phyloP scores from a whole-genome alignment of 2,329 filamentous ascomycete genomes.

The Aspergillus caelatus region DNA sequence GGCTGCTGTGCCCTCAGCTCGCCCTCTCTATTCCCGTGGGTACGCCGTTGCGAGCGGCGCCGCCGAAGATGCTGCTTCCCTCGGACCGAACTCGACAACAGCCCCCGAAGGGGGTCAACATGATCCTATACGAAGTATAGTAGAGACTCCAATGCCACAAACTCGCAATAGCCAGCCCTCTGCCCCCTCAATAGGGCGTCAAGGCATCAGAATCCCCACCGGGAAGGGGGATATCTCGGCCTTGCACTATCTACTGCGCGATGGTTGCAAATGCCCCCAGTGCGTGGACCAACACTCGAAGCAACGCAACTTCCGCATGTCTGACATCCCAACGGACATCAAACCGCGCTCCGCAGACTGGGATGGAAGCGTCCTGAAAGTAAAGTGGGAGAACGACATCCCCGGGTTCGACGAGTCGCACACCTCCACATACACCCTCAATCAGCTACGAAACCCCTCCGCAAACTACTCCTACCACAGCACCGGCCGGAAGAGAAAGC shows the following conservation, averaged over 20 bases:
- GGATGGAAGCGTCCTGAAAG: constrained; percentile 49
- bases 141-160: neutral
- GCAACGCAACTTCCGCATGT: constrained; percentile 65
- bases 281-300: constrained; percentile 63
- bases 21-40: constrained; percentile 8
- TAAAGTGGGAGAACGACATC: constrained; percentile 66
- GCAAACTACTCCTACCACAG: constrained; percentile 20
- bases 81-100: neutral
- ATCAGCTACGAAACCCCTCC: constrained; percentile 16
- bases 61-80: neutral
- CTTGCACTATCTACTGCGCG: constrained; percentile 48
- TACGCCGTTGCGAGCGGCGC: constrained; percentile 8
- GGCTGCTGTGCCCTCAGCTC: constrained; percentile 6
- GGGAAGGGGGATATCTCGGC: neutral
- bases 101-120: neutral
- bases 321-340: constrained; percentile 62
- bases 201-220: neutral
- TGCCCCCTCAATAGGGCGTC: neutral
- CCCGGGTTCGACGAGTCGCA: constrained; percentile 46
- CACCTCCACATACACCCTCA: constrained; percentile 36
- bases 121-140: neutral
- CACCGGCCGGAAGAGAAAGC: constrained; percentile 28
- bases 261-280: constrained; percentile 55
- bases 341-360: constrained; percentile 38
- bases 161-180: neutral